Evolutionary conservation across 2,329 filamentous ascomycete species (phyloP).

Genomic region (Pleurostoma richardsiae): DNA sequence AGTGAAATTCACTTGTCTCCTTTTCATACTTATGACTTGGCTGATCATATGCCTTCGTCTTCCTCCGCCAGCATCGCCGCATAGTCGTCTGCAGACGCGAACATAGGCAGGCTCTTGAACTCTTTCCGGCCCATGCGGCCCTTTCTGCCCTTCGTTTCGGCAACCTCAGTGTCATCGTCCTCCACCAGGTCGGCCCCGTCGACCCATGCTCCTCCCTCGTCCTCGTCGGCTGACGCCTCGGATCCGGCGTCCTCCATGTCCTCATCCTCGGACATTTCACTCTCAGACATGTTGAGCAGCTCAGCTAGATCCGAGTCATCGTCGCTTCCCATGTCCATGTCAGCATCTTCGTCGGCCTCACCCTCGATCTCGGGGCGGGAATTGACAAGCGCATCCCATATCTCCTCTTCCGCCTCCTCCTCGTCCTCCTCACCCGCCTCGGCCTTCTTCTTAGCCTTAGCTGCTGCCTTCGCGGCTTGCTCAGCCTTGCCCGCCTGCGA

Average conservation of each 20-base stretch:
- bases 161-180: conserved; percentile 29
- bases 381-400: conserved; percentile 86
- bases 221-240: conserved; percentile 32
- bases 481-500: conserved; percentile 61
- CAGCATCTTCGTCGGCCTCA: conserved; percentile 44
- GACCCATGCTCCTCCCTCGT: conserved; percentile 40
- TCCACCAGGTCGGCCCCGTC: conserved; percentile 49
- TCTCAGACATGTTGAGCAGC: conserved; percentile 23
- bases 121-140: conserved; percentile 68
- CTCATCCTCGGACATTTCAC: conserved; percentile 29
- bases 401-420: conserved; percentile 69
- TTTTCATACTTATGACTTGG: conserved; percentile 2
- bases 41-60: conserved; percentile 39
- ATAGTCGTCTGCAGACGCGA: conserved; percentile 92
- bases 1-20: neutral
- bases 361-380: conserved; percentile 74
- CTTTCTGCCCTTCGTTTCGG: conserved; percentile 28
- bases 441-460: conserved; percentile 28
- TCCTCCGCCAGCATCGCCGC: conserved; percentile 76
- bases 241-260: conserved; percentile 32
- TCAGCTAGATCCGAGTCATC: conserved; percentile 34
- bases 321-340: conserved; percentile 40
- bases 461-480: conserved; percentile 39
- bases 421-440: conserved; percentile 44
- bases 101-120: conserved; percentile 84